Percentiles rank a stretch among this genome's conserved stretches.
Evolutionary conservation across 352 stramenopile species (phyloP).

Genomic region (Globisporangium polare): DNA sequence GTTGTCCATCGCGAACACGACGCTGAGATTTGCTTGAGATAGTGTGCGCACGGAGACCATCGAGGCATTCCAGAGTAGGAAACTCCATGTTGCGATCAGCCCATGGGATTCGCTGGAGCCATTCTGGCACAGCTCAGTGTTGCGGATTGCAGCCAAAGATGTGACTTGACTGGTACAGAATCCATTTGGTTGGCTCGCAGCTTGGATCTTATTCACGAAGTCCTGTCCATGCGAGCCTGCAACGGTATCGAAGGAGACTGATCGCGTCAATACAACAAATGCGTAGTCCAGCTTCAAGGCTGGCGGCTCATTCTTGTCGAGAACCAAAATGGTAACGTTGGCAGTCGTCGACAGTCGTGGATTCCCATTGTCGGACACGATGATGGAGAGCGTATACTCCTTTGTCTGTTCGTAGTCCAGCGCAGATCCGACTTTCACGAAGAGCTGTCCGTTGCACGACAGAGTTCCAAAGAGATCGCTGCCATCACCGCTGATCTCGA

Average conservation of each 20-base stretch:
- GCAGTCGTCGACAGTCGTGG: constrained; percentile 26
- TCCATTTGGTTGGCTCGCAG: background rate
- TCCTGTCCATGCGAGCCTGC: background rate
- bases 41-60: constrained; percentile 16
- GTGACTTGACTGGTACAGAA: background rate
- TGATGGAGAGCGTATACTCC: constrained; percentile 21
- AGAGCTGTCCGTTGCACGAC: constrained; percentile 48
- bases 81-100: constrained; percentile 1
- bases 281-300: constrained; percentile 26
- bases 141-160: background rate
- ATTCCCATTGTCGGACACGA: constrained; percentile 36
- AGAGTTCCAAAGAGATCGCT: constrained; percentile 40
- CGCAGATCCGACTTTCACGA: constrained; percentile 25
- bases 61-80: constrained; percentile 12
- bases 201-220: constrained; percentile 7
- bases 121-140: background rate
- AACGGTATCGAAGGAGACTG: background rate
- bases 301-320: constrained; percentile 43
- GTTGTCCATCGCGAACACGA: constrained; percentile 21
- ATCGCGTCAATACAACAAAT: constrained; percentile 1
- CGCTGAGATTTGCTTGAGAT: constrained; percentile 12
- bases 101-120: background rate
- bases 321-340: constrained; percentile 23
- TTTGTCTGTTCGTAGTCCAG: constrained; percentile 37
- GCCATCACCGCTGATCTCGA: constrained; percentile 23